phyloP scores from a whole-genome alignment of 208 protist species.

The Crithidia acanthocephali region DNA sequence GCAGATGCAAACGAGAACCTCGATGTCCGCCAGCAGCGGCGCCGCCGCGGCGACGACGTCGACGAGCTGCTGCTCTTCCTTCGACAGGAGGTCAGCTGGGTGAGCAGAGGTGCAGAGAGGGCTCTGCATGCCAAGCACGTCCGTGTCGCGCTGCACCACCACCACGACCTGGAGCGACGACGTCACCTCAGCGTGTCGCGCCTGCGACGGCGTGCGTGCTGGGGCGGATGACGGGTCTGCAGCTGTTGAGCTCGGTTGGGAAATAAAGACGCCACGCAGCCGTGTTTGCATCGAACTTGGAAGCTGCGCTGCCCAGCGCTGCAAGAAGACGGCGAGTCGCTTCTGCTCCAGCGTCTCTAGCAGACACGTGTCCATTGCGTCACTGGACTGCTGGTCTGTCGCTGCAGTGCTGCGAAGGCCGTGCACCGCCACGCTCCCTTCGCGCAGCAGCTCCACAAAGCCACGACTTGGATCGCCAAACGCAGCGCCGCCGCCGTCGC shows the following conservation, averaged over 20 bases:
- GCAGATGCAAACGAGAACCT: slow-evolving; percentile 47
- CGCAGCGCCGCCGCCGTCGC: neutral
- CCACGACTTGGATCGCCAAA: neutral
- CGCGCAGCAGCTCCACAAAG: neutral
- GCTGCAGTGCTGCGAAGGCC: neutral
- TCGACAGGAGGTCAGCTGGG: slow-evolving; percentile 53
- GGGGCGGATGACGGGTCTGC: neutral
- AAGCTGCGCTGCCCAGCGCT: slow-evolving; percentile 59
- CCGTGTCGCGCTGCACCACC: slow-evolving; percentile 45
- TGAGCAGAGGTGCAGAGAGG: slow-evolving; percentile 70
- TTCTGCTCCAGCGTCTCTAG: slow-evolving; percentile 83
- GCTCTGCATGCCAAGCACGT: slow-evolving; percentile 53
- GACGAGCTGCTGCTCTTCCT: slow-evolving; percentile 72
- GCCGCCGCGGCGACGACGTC: slow-evolving; percentile 61
- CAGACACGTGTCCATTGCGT: slow-evolving; percentile 24
- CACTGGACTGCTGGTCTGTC: neutral
- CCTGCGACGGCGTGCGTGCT: neutral
- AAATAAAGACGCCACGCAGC: slow-evolving; percentile 54
- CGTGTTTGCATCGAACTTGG: slow-evolving; percentile 40
- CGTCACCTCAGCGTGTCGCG: neutral
- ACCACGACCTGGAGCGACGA: slow-evolving; percentile 52
- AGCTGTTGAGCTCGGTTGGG: slow-evolving; percentile 35
- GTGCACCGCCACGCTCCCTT: neutral
- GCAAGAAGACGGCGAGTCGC: slow-evolving; percentile 54
- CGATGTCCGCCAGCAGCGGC: slow-evolving; percentile 51